Evolutionary conservation across 768 basidiomycete species (phyloP).

Genomic region (Suillus subalutaceus): DNA sequence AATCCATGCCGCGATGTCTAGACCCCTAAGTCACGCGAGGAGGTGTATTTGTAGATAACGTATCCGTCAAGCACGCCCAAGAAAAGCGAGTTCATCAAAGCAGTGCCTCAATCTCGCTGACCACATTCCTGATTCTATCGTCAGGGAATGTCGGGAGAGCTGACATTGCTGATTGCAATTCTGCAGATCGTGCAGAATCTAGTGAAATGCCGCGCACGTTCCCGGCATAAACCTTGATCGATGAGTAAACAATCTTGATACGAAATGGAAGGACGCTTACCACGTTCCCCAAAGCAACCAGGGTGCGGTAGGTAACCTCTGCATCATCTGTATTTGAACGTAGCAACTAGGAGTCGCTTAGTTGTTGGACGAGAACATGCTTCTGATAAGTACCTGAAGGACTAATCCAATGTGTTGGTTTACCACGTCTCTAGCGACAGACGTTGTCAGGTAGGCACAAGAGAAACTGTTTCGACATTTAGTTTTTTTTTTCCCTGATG

Average conservation of each 20-base stretch:
- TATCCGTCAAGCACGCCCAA: background rate
- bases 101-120: constrained; percentile 50
- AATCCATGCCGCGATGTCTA: background rate
- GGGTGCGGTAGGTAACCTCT: constrained; percentile 70
- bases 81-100: constrained; percentile 28
- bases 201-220: constrained; percentile 41
- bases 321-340: constrained; percentile 55
- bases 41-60: background rate
- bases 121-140: constrained; percentile 55
- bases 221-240: constrained; percentile 51
- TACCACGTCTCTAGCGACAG: constrained; percentile 42
- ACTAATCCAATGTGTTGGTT: constrained; percentile 48
- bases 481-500: constrained; percentile 4
- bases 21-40: background rate
- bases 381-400: constrained; percentile 41
- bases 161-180: constrained; percentile 20
- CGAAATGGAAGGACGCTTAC: constrained; percentile 41
- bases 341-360: constrained; percentile 24
- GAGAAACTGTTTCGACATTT: constrained; percentile 54
- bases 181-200: constrained; percentile 33
- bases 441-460: constrained; percentile 51
- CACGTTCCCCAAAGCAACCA: constrained; percentile 75
- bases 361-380: constrained; percentile 2
- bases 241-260: constrained; percentile 12
- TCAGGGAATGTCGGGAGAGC: constrained; percentile 51